These are phyloP conservation scores for Ophiocordyceps camponoti-rufipedis DNA, from an alignment of 2,329 filamentous ascomycete genomes.

Conservation along the genomic window DNA sequence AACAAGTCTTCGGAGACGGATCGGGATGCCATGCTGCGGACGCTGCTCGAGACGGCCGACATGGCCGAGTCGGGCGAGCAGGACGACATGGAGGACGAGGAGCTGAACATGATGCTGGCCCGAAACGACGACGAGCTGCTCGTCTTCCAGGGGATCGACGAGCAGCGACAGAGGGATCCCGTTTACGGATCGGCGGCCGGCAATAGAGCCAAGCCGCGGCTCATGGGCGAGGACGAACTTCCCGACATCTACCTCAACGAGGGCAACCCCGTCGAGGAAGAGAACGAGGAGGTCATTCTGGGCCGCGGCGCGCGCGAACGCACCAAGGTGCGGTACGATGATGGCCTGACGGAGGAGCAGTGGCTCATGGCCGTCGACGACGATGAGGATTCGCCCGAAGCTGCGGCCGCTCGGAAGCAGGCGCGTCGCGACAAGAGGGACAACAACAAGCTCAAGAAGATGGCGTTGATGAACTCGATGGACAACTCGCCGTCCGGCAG, in stretches of 20 bases:
- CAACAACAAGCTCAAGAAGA: conserved; percentile 52
- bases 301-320: conserved; percentile 91
- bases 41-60: conserved; percentile 72
- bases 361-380: conserved; percentile 97
- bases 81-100: conserved; percentile 97
- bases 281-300: conserved; percentile 53
- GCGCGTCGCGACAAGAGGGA: conserved; percentile 68
- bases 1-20: conserved; percentile 99
- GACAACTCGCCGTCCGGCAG: conserved; percentile 67
- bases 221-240: conserved; percentile 74
- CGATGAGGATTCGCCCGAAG: conserved; percentile 85
- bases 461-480: conserved; percentile 11
- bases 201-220: conserved; percentile 50
- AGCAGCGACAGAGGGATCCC: conserved; percentile 46
- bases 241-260: conserved; percentile 90
- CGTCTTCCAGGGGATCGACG: conserved; percentile 70
- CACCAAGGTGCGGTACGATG: conserved; percentile 87
- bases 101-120: conserved; percentile 86
- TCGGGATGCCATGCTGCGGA: conserved; percentile 88
- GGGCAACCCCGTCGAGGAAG: conserved; percentile 62
- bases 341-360: conserved; percentile 94
- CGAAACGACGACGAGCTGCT: conserved; percentile 64
- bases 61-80: conserved; percentile 53
- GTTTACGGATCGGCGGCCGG: conserved; percentile 51
- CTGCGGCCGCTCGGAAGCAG: conserved; percentile 77